Evolutionary conservation across 1,284 basidiomycete species (phyloP).

Genomic region (Ustilago cynodontis): DNA sequence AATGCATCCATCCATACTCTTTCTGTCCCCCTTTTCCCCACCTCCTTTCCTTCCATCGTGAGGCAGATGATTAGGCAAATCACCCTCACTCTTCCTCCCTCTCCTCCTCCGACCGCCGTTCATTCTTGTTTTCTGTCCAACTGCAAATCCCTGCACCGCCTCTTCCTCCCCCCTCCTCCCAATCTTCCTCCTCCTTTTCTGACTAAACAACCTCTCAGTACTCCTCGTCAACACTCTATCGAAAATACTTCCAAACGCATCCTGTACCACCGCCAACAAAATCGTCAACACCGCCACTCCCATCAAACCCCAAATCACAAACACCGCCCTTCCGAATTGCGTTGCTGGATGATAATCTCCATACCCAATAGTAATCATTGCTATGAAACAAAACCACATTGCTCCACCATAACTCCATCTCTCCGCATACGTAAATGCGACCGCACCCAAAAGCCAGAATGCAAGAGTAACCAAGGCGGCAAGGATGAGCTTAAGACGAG

Average conservation of each 20-base stretch:
- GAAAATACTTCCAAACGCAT: slow-evolving; percentile 51
- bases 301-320: slow-evolving; percentile 81
- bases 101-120: neutral
- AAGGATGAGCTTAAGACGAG: slow-evolving; percentile 27
- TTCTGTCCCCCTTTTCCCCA: neutral
- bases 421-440: slow-evolving; percentile 75
- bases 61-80: neutral
- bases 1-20: slow-evolving; percentile 32
- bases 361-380: slow-evolving; percentile 66
- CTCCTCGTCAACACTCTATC: slow-evolving; percentile 28
- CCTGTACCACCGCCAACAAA: slow-evolving; percentile 73
- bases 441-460: slow-evolving; percentile 72
- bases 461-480: slow-evolving; percentile 72
- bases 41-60: neutral
- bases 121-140: too few relatives aligned
- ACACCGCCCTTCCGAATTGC: slow-evolving; percentile 78
- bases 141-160: neutral
- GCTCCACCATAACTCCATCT: slow-evolving; percentile 74
- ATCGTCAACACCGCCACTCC: slow-evolving; percentile 58
- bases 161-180: neutral
- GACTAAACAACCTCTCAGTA: slow-evolving; percentile 35
- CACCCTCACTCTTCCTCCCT: slow-evolving; percentile 28
- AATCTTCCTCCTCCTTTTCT: slow-evolving; percentile 28
- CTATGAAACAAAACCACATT: slow-evolving; percentile 77
- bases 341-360: slow-evolving; percentile 43